phyloP scores from a whole-genome alignment of 176 grass and related monocot genomes.

The Juncus inflexus region DNA sequence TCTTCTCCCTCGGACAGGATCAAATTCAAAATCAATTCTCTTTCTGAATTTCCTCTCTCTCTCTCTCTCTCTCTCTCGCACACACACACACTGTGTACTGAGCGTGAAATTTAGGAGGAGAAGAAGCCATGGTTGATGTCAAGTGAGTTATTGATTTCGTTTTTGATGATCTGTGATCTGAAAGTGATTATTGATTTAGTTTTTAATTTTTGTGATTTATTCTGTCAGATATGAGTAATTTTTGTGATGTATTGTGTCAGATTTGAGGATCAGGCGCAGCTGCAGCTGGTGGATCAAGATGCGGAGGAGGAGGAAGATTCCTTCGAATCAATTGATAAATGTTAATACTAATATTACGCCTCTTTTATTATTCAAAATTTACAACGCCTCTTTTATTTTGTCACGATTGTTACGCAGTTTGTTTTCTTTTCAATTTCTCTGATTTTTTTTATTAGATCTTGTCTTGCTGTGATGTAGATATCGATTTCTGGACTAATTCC shows the following conservation, averaged over 20 bases:
- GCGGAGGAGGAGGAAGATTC: slow-evolving; percentile 59
- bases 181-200: background rate
- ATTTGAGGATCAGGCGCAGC: slow-evolving; percentile 72
- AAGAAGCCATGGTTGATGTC: background rate
- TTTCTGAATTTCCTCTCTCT: background rate
- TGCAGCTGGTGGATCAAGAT: slow-evolving; percentile 79
- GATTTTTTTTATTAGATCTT: background rate
- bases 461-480: background rate
- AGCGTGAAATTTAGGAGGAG: background rate
- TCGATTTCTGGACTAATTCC: background rate
- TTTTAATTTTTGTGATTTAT: background rate
- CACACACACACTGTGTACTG: background rate
- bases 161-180: background rate
- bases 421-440: slow-evolving; percentile 16
- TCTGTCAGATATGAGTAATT: too few relatives aligned
- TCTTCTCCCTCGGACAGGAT: background rate
- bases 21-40: slow-evolving; percentile 11
- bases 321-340: slow-evolving; percentile 89
- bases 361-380: too few relatives aligned
- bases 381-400: background rate
- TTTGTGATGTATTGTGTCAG: slow-evolving; percentile 26
- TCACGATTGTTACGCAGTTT: slow-evolving; percentile 1
- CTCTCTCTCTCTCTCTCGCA: background rate
- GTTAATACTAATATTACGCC: slow-evolving; percentile 30
- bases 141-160: slow-evolving; percentile 14